Percentiles rank a stretch among this genome's conserved stretches.
phyloP scores from a whole-genome alignment of 441 rosid genomes.

The Corymbia calophylla region DNA sequence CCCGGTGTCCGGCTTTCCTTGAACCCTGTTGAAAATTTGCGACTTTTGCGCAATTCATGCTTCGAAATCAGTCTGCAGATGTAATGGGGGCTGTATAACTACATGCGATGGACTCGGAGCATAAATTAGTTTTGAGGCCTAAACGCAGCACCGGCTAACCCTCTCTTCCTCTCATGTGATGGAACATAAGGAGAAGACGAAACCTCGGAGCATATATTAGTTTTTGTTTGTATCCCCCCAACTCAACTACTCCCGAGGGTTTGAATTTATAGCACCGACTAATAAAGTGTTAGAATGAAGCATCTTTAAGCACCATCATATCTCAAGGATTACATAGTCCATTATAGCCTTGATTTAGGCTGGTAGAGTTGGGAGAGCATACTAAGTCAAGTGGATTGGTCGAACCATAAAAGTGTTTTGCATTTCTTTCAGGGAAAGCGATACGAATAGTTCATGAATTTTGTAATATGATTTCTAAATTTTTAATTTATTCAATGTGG shows the following conservation, averaged over 20 bases:
- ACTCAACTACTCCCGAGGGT: neutral
- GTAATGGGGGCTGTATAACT: neutral
- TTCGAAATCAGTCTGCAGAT: neutral
- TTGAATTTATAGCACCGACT: neutral
- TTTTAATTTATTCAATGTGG: neutral
- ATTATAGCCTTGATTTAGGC: neutral
- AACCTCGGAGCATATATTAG: neutral
- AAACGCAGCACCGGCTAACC: neutral
- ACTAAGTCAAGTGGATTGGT: neutral
- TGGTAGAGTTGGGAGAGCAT: neutral
- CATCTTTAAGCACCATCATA: neutral
- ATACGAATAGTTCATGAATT: too few species aligned
- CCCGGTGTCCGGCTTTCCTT: conserved; percentile 24
- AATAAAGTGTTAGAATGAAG: neutral
- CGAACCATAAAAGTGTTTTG: too few species aligned
- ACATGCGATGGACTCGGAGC: neutral
- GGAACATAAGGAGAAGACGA: neutral
- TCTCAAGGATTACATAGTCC: neutral
- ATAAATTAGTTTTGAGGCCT: neutral
- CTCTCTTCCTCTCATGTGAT: neutral
- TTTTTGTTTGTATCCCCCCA: neutral
- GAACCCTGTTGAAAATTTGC: neutral
- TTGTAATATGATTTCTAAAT: rapidly evolving
- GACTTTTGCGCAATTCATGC: neutral
- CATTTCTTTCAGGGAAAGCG: too few species aligned